Conservation (phyloP, 139 green algal species). For the Asterochloris erici region DNA sequence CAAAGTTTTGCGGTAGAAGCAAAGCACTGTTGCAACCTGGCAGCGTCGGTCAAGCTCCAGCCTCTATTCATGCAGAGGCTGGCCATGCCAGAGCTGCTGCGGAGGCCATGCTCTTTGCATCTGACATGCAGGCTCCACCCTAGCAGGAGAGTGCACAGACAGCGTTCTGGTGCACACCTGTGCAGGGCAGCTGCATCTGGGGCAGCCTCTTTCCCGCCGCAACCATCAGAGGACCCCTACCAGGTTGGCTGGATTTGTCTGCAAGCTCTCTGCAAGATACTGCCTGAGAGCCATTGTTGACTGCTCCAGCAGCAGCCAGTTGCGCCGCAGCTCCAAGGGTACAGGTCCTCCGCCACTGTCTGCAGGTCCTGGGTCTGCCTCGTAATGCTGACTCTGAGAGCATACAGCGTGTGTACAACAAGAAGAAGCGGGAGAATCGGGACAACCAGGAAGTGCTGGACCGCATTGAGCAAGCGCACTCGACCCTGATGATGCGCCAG, state of each 20-base stretch:
- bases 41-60: too few species aligned
- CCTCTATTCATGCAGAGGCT: too few species aligned
- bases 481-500: conserved; percentile 50
- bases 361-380: conserved; percentile 51
- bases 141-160: too few species aligned
- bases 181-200: too few species aligned
- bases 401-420: conserved; percentile 48
- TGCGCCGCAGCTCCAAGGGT: background rate
- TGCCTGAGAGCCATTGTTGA: background rate
- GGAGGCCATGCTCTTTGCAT: too few species aligned
- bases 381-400: conserved; percentile 32
- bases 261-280: background rate
- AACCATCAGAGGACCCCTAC: conserved; percentile 12
- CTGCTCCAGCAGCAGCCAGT: background rate
- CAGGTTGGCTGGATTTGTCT: background rate
- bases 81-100: too few species aligned
- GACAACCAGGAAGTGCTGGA: conserved; percentile 29
- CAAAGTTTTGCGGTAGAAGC: too few species aligned
- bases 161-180: too few species aligned
- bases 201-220: too few species aligned
- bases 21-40: too few species aligned
- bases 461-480: conserved; percentile 53
- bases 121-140: too few species aligned
- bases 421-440: conserved; percentile 26
- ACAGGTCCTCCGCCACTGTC: background rate